Conservation (phyloP, 176 grass and related monocot species). For the Phoenix roebelenii region DNA sequence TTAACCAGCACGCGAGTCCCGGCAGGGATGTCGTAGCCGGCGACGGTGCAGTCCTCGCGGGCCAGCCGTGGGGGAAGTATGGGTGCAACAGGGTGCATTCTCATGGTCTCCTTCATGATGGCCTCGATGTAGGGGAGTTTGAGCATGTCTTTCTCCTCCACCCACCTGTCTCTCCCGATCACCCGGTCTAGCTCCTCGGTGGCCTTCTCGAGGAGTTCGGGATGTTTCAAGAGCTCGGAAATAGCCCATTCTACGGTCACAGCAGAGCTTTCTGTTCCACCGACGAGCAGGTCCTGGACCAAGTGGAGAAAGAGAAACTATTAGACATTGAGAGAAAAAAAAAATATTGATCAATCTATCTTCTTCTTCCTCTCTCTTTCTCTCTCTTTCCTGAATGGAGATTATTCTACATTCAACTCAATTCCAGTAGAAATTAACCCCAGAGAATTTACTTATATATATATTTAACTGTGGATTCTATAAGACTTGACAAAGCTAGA, state of each 20-base stretch:
- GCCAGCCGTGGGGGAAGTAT: conserved; percentile 32
- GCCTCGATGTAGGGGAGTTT: conserved; percentile 40
- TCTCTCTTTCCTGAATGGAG: too few species aligned
- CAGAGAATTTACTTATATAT: too few species aligned
- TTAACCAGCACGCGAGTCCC: conserved; percentile 36
- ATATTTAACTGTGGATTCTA: too few species aligned
- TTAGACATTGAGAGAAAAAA: too few species aligned
- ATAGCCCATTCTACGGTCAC: conserved; percentile 43
- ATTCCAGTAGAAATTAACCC: too few species aligned
- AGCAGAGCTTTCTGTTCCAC: conserved; percentile 36
- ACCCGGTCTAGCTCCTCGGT: conserved; percentile 48
- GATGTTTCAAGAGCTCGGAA: conserved; percentile 42
- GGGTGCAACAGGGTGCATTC: conserved; percentile 38
- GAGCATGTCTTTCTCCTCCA: conserved; percentile 33
- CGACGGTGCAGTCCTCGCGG: conserved; percentile 27
- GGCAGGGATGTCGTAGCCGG: conserved; percentile 30
- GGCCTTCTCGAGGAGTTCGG: conserved; percentile 31
- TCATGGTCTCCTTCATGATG: conserved; percentile 58
- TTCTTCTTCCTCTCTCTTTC: too few species aligned
- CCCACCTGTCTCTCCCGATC: conserved; percentile 30
- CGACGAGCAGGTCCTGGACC: conserved; percentile 40
- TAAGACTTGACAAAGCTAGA: too few species aligned
- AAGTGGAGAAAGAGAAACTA: neutral
- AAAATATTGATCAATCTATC: too few species aligned
- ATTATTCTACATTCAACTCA: too few species aligned